These are phyloP conservation scores for Paecilomyces fulvus DNA, from an alignment of 2,329 filamentous ascomycete species.

Conservation along the genomic window DNA sequence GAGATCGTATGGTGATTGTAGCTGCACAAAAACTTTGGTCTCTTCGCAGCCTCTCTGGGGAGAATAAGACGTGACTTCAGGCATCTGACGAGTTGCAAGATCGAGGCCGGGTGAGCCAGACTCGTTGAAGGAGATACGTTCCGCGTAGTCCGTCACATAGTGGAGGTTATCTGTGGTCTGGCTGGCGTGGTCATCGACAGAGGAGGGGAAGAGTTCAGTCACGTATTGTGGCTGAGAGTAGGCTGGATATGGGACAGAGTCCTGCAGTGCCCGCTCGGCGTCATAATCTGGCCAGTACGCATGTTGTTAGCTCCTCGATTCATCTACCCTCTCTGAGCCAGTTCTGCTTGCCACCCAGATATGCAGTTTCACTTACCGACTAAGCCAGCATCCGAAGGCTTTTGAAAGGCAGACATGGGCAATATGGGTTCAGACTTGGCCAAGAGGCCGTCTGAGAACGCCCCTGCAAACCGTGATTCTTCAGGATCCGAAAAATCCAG, in stretches of 20 bases:
- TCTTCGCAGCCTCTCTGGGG: slow-evolving; percentile 62
- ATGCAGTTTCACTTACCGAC: slow-evolving; percentile 57
- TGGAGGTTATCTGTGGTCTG: slow-evolving; percentile 34
- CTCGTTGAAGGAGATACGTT: slow-evolving; percentile 46
- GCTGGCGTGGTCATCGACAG: slow-evolving; percentile 32
- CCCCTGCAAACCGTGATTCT: slow-evolving; percentile 36
- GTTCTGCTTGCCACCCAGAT: not conserved
- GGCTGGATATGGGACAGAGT: slow-evolving; percentile 32
- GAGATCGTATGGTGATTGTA: slow-evolving; percentile 68
- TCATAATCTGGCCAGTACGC: slow-evolving; percentile 23
- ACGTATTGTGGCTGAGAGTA: slow-evolving; percentile 33
- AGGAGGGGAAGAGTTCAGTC: slow-evolving; percentile 31
- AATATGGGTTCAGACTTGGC: slow-evolving; percentile 54
- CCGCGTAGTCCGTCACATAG: slow-evolving; percentile 31
- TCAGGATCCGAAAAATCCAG: slow-evolving; percentile 38
- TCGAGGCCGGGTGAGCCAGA: slow-evolving; percentile 60
- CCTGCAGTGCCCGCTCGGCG: slow-evolving; percentile 28
- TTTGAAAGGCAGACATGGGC: slow-evolving; percentile 76
- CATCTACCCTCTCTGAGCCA: not conserved
- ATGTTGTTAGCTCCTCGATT: slow-evolving; percentile 1
- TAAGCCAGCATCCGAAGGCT: slow-evolving; percentile 65
- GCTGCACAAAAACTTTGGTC: slow-evolving; percentile 63
- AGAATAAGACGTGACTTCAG: slow-evolving; percentile 60
- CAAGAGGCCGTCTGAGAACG: slow-evolving; percentile 43
- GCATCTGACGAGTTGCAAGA: slow-evolving; percentile 50